phyloP scores from a whole-genome alignment of 768 basidiomycete species.

The Paxillus rubicundulus region DNA sequence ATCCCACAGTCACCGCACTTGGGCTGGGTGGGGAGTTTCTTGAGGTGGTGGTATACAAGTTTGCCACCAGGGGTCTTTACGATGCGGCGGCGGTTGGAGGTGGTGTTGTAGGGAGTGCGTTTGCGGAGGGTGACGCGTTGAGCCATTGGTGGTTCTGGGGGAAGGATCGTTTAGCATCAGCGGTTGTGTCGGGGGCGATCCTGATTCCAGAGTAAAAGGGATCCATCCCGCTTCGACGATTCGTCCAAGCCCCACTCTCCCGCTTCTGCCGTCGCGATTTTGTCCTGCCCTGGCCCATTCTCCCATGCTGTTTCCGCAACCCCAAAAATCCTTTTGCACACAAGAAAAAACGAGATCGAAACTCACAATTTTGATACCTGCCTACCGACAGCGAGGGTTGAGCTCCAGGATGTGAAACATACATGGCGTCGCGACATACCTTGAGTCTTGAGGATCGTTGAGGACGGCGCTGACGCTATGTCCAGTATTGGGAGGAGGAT shows the following conservation, averaged over 20 bases:
- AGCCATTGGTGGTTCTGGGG: slow-evolving; percentile 64
- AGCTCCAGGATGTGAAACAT: background rate
- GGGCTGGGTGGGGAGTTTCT: slow-evolving; percentile 87
- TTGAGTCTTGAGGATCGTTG: slow-evolving; percentile 33
- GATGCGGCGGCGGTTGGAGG: slow-evolving; percentile 90
- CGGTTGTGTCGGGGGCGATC: background rate
- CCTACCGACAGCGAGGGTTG: background rate
- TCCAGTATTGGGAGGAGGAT: slow-evolving; percentile 8
- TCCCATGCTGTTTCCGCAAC: background rate
- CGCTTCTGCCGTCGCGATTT: background rate
- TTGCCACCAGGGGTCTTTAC: slow-evolving; percentile 99
- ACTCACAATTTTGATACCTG: background rate
- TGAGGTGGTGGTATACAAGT: slow-evolving; percentile 96
- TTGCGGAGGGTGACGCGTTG: slow-evolving; percentile 99
- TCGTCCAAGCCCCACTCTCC: background rate
- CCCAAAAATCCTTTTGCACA: background rate
- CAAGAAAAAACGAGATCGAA: background rate
- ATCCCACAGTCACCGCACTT: slow-evolving; percentile 99
- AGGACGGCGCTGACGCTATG: slow-evolving; percentile 29
- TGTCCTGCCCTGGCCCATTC: background rate
- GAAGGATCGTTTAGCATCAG: background rate
- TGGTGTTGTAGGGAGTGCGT: slow-evolving; percentile 97
- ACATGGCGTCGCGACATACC: slow-evolving; percentile 2
- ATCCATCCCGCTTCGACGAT: background rate
- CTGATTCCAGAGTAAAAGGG: background rate